Evolutionary conservation across 306 rosid species (phyloP).

Genomic region (Inga laurina): DNA sequence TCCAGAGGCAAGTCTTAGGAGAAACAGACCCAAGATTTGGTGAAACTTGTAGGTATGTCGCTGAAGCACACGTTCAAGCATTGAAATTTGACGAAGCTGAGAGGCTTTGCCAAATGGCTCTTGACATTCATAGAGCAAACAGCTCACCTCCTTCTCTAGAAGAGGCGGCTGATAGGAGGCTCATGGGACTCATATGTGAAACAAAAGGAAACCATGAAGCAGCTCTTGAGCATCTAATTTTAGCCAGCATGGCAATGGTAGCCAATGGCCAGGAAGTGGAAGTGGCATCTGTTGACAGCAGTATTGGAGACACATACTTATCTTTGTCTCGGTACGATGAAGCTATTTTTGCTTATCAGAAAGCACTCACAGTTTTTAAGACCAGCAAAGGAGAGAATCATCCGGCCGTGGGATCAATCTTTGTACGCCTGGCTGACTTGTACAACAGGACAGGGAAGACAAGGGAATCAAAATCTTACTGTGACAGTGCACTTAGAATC

Average conservation of each 20-base stretch:
- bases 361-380: conserved; percentile 80
- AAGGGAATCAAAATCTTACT: conserved; percentile 77
- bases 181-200: conserved; percentile 96
- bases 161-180: conserved; percentile 93
- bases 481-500: conserved; percentile 82
- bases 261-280: conserved; percentile 82
- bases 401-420: conserved; percentile 81
- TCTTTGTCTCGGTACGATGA: conserved; percentile 86
- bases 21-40: conserved; percentile 83
- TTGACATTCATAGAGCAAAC: conserved; percentile 75
- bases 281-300: conserved; percentile 87
- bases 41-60: conserved; percentile 87
- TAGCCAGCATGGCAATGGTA: conserved; percentile 92
- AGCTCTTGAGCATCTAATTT: conserved; percentile 86
- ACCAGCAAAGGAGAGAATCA: conserved; percentile 88
- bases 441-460: conserved; percentile 74
- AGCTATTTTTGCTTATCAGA: conserved; percentile 79
- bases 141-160: conserved; percentile 71
- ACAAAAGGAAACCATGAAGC: conserved; percentile 87
- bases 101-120: conserved; percentile 82
- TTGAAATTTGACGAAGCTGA: conserved; percentile 81
- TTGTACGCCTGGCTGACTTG: conserved; percentile 81
- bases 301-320: conserved; percentile 85
- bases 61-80: conserved; percentile 95
- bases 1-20: conserved; percentile 77